A percentile compares a stretch with the other conserved stretches of the same genome.
Evolutionary conservation across 306 rosid genomes (phyloP).

Genomic region (Arachis stenosperma): DNA sequence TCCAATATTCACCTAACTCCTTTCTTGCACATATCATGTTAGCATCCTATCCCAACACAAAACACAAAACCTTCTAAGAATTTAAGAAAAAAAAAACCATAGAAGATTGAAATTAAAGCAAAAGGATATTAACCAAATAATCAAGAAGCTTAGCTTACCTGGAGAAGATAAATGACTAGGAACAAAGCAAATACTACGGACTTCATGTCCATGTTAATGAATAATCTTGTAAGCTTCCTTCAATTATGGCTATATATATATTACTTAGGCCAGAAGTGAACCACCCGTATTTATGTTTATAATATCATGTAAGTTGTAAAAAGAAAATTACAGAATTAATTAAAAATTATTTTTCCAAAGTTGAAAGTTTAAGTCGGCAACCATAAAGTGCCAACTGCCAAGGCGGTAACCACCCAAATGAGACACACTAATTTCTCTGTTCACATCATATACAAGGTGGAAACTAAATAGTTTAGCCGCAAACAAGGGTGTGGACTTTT

Average conservation of each 20-base stretch:
- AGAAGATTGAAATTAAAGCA: no score
- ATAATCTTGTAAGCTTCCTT: no score
- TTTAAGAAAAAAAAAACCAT: not conserved
- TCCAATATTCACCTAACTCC: slow-evolving; percentile 61
- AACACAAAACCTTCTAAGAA: not conserved
- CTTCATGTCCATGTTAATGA: slow-evolving; percentile 45
- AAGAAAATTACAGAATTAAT: not conserved
- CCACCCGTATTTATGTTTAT: not conserved
- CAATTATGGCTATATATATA: no score
- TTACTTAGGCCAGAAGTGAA: slow-evolving; percentile 18
- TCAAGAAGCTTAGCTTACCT: slow-evolving; percentile 48
- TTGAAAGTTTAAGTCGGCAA: slow-evolving; percentile 9
- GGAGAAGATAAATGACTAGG: slow-evolving; percentile 47
- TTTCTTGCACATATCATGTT: slow-evolving; percentile 49
- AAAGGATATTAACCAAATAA: no score
- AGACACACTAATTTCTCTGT: not conserved
- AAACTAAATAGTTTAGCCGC: not conserved
- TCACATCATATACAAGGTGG: slow-evolving; percentile 16
- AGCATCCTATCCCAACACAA: slow-evolving; percentile 38
- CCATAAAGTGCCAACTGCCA: not conserved
- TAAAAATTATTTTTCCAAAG: not conserved
- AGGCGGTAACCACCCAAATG: not conserved
- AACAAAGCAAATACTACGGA: slow-evolving; percentile 34
- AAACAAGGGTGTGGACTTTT: no score
- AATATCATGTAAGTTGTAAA: slow-evolving; percentile 1